Base-by-base conservation (phyloP, 2,329 filamentous ascomycete genomes). In the Trichoderma koningii region DNA sequence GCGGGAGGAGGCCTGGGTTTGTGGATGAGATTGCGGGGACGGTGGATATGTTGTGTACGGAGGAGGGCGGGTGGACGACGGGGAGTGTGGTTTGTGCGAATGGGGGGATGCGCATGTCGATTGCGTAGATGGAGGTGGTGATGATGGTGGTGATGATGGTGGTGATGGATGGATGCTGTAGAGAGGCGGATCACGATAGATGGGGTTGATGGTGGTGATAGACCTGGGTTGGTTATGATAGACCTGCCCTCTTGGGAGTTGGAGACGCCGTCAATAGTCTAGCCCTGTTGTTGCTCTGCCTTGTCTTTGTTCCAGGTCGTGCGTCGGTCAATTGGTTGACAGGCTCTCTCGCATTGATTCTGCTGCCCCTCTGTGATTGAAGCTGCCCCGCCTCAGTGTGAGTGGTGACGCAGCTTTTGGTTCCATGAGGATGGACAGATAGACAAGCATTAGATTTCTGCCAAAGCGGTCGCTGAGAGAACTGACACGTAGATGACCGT, bases 31-130 rank as follows among this genome's bases (percentile, higher is more conserved):
- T 91, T 76, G 89, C 89, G 0, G 89, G 88, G 1, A 84, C 89
- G 5, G 85, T 91, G 53, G 88, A 83, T 9, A 90, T 91, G 87
- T 77, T 91, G 47, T 91, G 88, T 73, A 84, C 83, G 7, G 82
- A 82, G 12, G 89, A 91, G 74, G 82, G 81, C 45, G 84, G 81
- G 2, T 91, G 88, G 88, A 87, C 86, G 65, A 91, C 89, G 1
- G 89, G 89, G 4, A 88, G 85, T 71, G 84, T 90, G 38, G 81
- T 91, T n/a, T 90, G 86, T 75, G 88, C 88, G 15, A 91, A 91
- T 70, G 89, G 89, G 3, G 78, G 78, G 10, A 78, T 78, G 75
- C 76, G 73, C 69, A 78, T 78, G 75, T 74, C 73, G 21, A 75
- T 75, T 66, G 74, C 75, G 15, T 77, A 71, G 59, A 53, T 10